Evolutionary conservation across 805 yeast genomes (phyloP), one percentile per base, ranked within the genome.

Genomic region (Grigorovia jiainica): DNA sequence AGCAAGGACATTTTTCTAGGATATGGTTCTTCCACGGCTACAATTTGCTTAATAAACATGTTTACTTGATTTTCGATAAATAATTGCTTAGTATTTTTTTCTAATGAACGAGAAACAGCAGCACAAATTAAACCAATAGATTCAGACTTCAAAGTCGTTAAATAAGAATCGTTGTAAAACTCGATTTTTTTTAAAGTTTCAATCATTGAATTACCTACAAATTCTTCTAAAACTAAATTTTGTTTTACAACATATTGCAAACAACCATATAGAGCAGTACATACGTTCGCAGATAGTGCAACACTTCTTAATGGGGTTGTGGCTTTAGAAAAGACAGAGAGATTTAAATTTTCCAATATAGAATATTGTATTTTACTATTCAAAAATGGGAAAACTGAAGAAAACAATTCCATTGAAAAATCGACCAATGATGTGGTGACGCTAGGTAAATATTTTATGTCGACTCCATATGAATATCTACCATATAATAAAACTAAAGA

Each of bases 361-460:
- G 97, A 87, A 44, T 82, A 79, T 54, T 90, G 97, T 41, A 92
- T 82, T 47, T 86, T 84, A 4, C 76, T 63, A 7, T 89, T 76
- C 49, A 90, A 72, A 44, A 70, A 67, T 0, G 94, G 85, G 48
- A 90, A 82, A 1, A 82, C 69, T 7, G 72, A 55, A 5, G 84
- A 76, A 55, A 87, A 85, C 1, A 89, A 68, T 45, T 82, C 87
- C 53, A 90, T 78, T 0, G 96, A 80, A 2, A 73, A 57, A 61
- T 90, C 95, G n/a, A 87, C 72, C 3, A 84, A 62, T 39, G 76
- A 65, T 0, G 77, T 74, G 2, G 69, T 65, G 4, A 64, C 55
- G n/a, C 66, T 64, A 9, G 75, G 77, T 1, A 76, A 38, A 20
- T 43, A 52, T 15, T 41, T 36, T 7, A 48, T 47, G 3, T 38